Conservation (phyloP, 768 basidiomycete genomes). For the Lentinula sp. region DNA sequence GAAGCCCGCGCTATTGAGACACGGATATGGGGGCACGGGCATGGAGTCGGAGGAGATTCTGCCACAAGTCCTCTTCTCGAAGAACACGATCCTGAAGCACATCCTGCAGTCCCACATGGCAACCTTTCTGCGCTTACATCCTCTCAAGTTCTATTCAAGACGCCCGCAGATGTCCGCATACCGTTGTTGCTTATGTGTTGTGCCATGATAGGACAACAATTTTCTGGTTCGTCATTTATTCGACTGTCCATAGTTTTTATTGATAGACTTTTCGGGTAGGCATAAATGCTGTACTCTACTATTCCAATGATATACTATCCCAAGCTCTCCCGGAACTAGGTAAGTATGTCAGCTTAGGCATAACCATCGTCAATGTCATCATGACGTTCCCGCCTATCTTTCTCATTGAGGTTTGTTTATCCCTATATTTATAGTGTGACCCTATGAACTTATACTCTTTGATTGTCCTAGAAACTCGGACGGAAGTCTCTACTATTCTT, state of each 20-base stretch:
- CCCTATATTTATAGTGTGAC: neutral
- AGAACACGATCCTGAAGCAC: slow-evolving; percentile 17
- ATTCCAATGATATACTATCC: slow-evolving; percentile 83
- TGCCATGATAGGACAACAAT: slow-evolving; percentile 72
- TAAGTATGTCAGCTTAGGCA: slow-evolving; percentile 77
- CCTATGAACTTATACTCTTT: neutral
- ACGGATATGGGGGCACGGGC: slow-evolving; percentile 44
- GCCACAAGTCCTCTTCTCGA: slow-evolving; percentile 14
- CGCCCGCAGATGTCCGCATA: slow-evolving; percentile 45
- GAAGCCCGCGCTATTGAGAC: slow-evolving; percentile 31
- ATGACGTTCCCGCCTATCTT: slow-evolving; percentile 86
- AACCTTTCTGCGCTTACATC: slow-evolving; percentile 32
- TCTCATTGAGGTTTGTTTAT: slow-evolving; percentile 64
- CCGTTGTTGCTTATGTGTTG: slow-evolving; percentile 63
- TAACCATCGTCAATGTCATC: slow-evolving; percentile 77
- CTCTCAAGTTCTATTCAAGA: slow-evolving; percentile 36
- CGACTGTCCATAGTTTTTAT: neutral
- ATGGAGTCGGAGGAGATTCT: slow-evolving; percentile 12
- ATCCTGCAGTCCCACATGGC: slow-evolving; percentile 15
- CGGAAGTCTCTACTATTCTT: slow-evolving; percentile 60
- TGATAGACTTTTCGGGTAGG: slow-evolving; percentile 31
- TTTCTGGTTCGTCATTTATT: slow-evolving; percentile 49
- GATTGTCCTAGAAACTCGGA: slow-evolving; percentile 55
- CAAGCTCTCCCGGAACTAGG: slow-evolving; percentile 75
- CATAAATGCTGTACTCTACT: slow-evolving; percentile 86